Conservation (phyloP, 2,329 filamentous ascomycete genomes). For the Trichoderma aggressivum region DNA sequence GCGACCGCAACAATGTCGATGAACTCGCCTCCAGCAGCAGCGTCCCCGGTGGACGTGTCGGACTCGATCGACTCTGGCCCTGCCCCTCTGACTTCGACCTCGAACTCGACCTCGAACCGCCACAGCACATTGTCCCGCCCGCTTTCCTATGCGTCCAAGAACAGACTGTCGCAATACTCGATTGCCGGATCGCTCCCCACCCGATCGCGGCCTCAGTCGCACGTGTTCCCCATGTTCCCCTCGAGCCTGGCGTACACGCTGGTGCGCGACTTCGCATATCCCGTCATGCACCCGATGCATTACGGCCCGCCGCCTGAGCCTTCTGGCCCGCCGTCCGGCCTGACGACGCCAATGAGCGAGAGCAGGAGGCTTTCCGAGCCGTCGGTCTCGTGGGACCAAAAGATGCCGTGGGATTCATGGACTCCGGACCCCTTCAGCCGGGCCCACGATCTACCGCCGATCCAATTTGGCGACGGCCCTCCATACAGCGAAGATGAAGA, state of each 20-base stretch:
- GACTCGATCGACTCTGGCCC: conserved; percentile 54
- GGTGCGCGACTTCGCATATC: conserved; percentile 95
- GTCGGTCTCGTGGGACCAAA: conserved; percentile 70
- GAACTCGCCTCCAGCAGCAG: conserved; percentile 52
- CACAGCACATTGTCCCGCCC: conserved; percentile 61
- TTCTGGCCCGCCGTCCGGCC: conserved; percentile 66
- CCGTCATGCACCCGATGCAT: conserved; percentile 77
- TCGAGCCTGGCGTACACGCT: conserved; percentile 84
- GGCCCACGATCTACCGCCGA: conserved; percentile 71
- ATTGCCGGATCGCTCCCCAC: conserved; percentile 57
- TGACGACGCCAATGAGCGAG: conserved; percentile 83
- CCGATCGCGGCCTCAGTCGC: conserved; percentile 76
- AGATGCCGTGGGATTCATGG: conserved; percentile 59
- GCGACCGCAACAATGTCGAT: conserved; percentile 55
- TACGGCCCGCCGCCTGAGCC: conserved; percentile 84
- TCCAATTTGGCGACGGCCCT: conserved; percentile 82
- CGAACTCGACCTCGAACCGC: conserved; percentile 41
- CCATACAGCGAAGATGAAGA: conserved; percentile 97
- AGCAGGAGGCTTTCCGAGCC: conserved; percentile 78
- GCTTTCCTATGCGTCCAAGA: conserved; percentile 73
- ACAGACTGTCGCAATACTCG: conserved; percentile 81
- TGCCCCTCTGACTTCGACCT: conserved; percentile 54
- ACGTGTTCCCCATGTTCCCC: conserved; percentile 77
- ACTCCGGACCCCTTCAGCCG: conserved; percentile 53
- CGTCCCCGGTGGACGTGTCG: conserved; percentile 47